Conservation (phyloP, 306 rosid species). For the Astragalus glycyphyllos region DNA sequence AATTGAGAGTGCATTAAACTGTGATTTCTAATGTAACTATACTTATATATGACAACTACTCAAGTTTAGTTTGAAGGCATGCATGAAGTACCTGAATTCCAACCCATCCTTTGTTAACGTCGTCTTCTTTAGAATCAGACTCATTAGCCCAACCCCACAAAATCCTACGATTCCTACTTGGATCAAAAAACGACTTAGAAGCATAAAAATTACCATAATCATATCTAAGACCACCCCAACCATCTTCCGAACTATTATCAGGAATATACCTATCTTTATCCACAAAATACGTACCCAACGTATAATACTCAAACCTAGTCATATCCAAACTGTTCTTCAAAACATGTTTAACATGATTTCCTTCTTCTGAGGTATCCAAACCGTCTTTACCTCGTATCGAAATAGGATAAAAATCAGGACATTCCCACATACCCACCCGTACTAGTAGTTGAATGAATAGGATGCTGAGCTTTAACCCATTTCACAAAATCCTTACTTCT, state of each 20-base stretch:
- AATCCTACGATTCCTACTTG: conserved; percentile 58
- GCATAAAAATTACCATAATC: conserved; percentile 95
- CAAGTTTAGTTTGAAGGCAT: no score
- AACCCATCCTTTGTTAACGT: conserved; percentile 80
- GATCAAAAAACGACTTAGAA: conserved; percentile 82
- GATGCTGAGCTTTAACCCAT: conserved; percentile 74
- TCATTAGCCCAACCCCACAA: conserved; percentile 97
- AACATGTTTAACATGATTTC: conserved; percentile 56
- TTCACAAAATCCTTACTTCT: conserved; percentile 59
- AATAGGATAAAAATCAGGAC: conserved; percentile 86
- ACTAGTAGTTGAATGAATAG: conserved; percentile 50
- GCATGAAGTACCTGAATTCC: conserved; percentile 70
- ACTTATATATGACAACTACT: no score
- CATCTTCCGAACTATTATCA: conserved; percentile 55
- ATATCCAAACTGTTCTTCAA: conserved; percentile 73
- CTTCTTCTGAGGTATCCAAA: conserved; percentile 54
- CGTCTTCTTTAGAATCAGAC: conserved; percentile 53
- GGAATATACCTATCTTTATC: conserved; percentile 61
- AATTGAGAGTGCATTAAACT: no score
- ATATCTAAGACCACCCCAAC: conserved; percentile 80
- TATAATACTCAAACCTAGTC: conserved; percentile 83
- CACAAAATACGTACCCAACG: conserved; percentile 55
- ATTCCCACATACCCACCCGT: conserved; percentile 98
- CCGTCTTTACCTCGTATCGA: conserved; percentile 38
- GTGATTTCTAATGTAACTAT: background rate